These are phyloP conservation scores for Litsea cubeba DNA, from an alignment of 164 flowering plant genomes.

Conservation along the genomic window DNA sequence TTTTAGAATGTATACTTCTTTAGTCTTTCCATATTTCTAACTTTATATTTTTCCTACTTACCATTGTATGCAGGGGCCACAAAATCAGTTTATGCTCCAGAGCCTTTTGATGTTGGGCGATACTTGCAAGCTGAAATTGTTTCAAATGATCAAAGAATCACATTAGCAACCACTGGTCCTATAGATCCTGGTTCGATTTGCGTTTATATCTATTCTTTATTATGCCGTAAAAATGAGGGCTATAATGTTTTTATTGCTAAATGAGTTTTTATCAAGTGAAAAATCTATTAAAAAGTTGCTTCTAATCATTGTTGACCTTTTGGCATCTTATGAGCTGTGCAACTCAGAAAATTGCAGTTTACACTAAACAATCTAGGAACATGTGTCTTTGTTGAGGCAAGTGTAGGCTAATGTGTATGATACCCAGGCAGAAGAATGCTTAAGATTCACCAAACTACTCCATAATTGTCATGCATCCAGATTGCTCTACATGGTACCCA, in stretches of 20 bases:
- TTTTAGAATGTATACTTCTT: background rate
- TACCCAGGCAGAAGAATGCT: too few species aligned
- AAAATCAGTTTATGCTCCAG: constrained; percentile 87
- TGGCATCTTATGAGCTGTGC: background rate
- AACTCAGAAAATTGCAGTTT: background rate
- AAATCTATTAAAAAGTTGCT: background rate
- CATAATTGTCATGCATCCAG: too few species aligned
- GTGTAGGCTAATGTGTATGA: too few species aligned
- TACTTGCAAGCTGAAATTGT: constrained; percentile 68
- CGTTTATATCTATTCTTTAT: background rate
- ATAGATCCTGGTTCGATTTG: constrained; percentile 71
- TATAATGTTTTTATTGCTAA: background rate
- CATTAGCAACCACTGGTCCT: constrained; percentile 60
- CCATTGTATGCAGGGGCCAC: constrained; percentile 67
- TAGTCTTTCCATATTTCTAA: background rate
- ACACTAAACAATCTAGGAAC: background rate
- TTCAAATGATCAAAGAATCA: constrained; percentile 40
- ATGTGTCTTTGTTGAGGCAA: background rate
- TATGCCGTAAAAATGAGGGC: background rate
- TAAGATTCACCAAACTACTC: background rate
- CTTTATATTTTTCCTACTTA: background rate
- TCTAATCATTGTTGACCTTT: background rate
- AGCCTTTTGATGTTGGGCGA: constrained; percentile 91
- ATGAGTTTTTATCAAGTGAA: background rate
- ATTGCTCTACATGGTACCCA: too few species aligned